Conservation (phyloP, 495 filamentous ascomycete species). For the Trichoderma gamsii region DNA sequence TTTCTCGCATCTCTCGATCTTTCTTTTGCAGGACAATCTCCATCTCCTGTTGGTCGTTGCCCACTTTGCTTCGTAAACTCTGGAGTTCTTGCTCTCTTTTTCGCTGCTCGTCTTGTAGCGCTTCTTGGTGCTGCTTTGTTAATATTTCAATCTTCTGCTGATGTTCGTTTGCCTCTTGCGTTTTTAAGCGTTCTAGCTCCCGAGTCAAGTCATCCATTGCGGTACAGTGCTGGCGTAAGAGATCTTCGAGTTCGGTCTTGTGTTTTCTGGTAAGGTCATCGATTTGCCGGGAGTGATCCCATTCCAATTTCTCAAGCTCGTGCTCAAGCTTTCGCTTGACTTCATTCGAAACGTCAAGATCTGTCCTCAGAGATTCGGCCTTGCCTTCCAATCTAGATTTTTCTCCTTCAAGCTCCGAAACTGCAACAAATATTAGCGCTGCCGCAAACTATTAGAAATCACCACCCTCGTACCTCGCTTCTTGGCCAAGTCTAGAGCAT, state of each 20-base stretch:
- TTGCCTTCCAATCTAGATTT: slow-evolving; percentile 50
- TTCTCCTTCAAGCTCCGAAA: slow-evolving; percentile 58
- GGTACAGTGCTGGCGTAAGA: slow-evolving; percentile 26
- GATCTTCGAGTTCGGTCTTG: slow-evolving; percentile 38
- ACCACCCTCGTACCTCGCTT: slow-evolving; percentile 55
- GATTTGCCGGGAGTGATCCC: slow-evolving; percentile 34
- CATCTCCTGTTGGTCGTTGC: slow-evolving; percentile 56
- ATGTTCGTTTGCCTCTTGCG: slow-evolving; percentile 27
- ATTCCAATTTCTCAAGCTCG: slow-evolving; percentile 26
- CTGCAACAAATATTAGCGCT: slow-evolving; percentile 37
- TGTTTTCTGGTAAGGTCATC: slow-evolving; percentile 34
- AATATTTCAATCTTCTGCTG: slow-evolving; percentile 42
- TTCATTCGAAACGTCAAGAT: slow-evolving; percentile 52
- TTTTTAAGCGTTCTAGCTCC: slow-evolving; percentile 31
- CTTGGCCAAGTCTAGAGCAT: slow-evolving; percentile 64
- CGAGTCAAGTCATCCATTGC: slow-evolving; percentile 35
- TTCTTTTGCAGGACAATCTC: slow-evolving; percentile 59
- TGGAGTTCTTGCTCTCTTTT: slow-evolving; percentile 57
- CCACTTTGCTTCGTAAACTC: slow-evolving; percentile 54
- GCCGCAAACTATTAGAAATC: slow-evolving; percentile 2
- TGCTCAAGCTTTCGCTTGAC: slow-evolving; percentile 27
- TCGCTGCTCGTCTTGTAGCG: slow-evolving; percentile 56
- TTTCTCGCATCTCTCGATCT: slow-evolving; percentile 49
- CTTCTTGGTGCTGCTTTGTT: slow-evolving; percentile 27
- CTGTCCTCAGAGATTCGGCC: slow-evolving; percentile 51